A percentile compares a stretch with the other conserved stretches of the same genome.
Conservation (phyloP, 768 basidiomycete species). For the Boletus sp. region DNA sequence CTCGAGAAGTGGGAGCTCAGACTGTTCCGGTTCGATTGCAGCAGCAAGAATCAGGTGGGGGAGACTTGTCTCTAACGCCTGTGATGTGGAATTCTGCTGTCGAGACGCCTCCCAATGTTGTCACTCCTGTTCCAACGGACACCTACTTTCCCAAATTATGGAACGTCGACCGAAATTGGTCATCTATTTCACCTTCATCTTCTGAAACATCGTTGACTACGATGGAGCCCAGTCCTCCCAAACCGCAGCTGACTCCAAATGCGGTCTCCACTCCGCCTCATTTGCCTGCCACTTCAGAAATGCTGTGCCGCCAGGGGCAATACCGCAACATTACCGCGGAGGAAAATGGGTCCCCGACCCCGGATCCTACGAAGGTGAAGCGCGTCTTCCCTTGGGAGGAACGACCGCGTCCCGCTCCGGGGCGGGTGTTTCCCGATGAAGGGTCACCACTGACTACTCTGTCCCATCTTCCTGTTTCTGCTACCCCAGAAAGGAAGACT, state of each 20-base stretch:
- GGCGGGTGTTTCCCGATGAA: slow-evolving; percentile 68
- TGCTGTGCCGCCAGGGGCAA: slow-evolving; percentile 66
- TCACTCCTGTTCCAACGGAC: slow-evolving; percentile 55
- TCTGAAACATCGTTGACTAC: slow-evolving; percentile 25
- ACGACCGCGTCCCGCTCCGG: slow-evolving; percentile 59
- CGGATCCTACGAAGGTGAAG: slow-evolving; percentile 71
- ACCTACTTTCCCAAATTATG: slow-evolving; percentile 84
- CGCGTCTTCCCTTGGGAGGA: slow-evolving; percentile 96
- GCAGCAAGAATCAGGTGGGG: slow-evolving; percentile 23
- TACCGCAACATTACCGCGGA: slow-evolving; percentile 61
- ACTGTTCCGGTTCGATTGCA: slow-evolving; percentile 18
- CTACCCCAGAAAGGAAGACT: slow-evolving; percentile 23
- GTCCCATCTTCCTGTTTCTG: slow-evolving; percentile 34
- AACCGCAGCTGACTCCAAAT: slow-evolving; percentile 17
- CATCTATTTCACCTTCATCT: slow-evolving; percentile 36
- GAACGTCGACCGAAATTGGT: slow-evolving; percentile 54
- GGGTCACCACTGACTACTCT: slow-evolving; percentile 46
- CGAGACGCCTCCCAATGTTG: slow-evolving; percentile 73
- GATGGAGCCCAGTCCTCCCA: slow-evolving; percentile 15
- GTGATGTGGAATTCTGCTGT: slow-evolving; percentile 77
- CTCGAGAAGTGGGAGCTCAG: slow-evolving; percentile 21
- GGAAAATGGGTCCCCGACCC: slow-evolving; percentile 45
- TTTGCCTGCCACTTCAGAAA: slow-evolving; percentile 59
- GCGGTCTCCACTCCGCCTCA: slow-evolving; percentile 62
- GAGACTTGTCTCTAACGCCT: slow-evolving; percentile 59